These are phyloP conservation scores for Aspergillus fijiensis DNA, from an alignment of 2,329 filamentous ascomycete species.

Conservation along the genomic window DNA sequence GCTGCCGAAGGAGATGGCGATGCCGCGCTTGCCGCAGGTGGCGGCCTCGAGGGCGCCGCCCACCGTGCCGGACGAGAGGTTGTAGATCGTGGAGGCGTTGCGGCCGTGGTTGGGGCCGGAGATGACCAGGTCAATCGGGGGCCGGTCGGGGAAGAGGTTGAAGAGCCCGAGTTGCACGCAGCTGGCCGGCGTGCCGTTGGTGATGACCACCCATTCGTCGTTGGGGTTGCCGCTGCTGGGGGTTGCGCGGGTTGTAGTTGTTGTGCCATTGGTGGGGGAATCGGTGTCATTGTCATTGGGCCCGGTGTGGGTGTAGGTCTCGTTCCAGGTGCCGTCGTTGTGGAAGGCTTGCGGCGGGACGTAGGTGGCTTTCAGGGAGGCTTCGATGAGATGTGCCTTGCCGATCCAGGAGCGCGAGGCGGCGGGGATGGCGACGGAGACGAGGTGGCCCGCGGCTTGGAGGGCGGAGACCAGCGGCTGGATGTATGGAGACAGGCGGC, in stretches of 20 bases:
- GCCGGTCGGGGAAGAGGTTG: constrained; percentile 69
- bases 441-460: constrained; percentile 69
- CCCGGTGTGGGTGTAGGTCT: constrained; percentile 42
- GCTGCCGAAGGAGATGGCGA: constrained; percentile 84
- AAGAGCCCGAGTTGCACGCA: constrained; percentile 76
- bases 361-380: constrained; percentile 75
- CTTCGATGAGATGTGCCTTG: constrained; percentile 90
- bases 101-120: constrained; percentile 76
- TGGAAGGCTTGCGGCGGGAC: constrained; percentile 62
- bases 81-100: constrained; percentile 76
- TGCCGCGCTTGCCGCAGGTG: constrained; percentile 63
- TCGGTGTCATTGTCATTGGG: constrained; percentile 29
- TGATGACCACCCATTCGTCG: constrained; percentile 66
- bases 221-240: background rate
- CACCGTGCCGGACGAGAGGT: constrained; percentile 71
- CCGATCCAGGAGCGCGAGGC: constrained; percentile 92
- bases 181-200: constrained; percentile 73
- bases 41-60: constrained; percentile 74
- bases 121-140: constrained; percentile 70
- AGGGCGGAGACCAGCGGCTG: constrained; percentile 68
- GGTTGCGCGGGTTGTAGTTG: background rate
- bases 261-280: too few relatives aligned
- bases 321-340: constrained; percentile 56
- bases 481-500: constrained; percentile 71
- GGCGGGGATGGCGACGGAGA: constrained; percentile 85